Base-by-base conservation (phyloP, 495 filamentous ascomycete genomes). In the Penicillium bialowiezense region DNA sequence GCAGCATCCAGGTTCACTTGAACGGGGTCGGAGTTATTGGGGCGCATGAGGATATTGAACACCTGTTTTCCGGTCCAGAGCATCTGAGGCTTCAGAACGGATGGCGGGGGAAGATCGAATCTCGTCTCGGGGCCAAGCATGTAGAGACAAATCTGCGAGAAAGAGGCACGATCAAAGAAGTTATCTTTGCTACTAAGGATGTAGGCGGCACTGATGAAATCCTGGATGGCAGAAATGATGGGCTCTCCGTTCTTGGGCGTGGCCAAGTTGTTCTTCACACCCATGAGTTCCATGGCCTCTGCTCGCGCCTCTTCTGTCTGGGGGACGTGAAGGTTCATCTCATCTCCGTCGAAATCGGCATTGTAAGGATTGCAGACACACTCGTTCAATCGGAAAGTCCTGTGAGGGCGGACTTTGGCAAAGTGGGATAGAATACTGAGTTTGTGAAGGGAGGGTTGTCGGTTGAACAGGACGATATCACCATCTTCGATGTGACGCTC, bases 351-450 rank as follows among this genome's bases (percentile, higher is more conserved):
- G 62, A 98, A 98, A 83, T 98, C 93, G 36, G 93, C 93, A 69
- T 98, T 98, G 78, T 98, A 98, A 7, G 93, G 93, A 35, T 89
- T 92, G 64, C 93, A 98, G 6, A 95, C 93, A 80, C 93, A 97
- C 63, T 98, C 93, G 62, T 98, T 98, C 42, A 98, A 77, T 37
- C 93, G 86, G 69, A 98, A 97, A 0, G 93, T 98, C 63, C 92
- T 85, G 82, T 95, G 92, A 5, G 92, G 93, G 41, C 95, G 85
- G 40, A 98, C 82, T 64, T 95, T 96, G 50, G 85, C 93, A 58
- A 84, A 85, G 70, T 98, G 93, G 58, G 86, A 89, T 62, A 98
- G 88, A 65, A 98, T 97, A 79, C 88, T 93, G 50, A 98, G 85
- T 61, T 97, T 98, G 78, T 98, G 93, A 15, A 98, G 81, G 0